Evolutionary conservation across 768 basidiomycete species (phyloP), one percentile per base, ranked within the genome.

Genomic region (Tulasnella sp.): DNA sequence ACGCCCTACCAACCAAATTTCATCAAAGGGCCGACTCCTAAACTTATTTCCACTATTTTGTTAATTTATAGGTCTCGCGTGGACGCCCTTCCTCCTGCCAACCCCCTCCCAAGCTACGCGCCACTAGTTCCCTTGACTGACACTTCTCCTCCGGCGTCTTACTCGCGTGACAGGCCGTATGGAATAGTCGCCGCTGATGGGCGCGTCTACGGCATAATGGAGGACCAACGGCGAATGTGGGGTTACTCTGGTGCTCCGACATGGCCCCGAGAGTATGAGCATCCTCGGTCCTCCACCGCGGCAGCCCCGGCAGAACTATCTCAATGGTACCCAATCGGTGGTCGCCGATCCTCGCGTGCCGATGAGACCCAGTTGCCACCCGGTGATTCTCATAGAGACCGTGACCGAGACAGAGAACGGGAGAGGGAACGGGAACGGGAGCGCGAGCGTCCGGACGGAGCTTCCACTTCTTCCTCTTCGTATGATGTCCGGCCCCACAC

Each of bases 161-260:
- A 56, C 43, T 9, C 9, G 11, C 50, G 50, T 24, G 19, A 53
- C 32, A 32, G 32, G 27, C 55, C 55, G 23, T 38, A 43, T n/a
- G 55, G 55, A 5, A 29, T 56, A 29, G 44, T 56, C n/a, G 55
- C 41, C 24, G 55, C 55, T 13, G 55, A 56, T 21, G 55, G 55
- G 15, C 55, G 55, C 55, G 44, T 56, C 55, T 56, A 56, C 55
- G 55, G 55, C 55, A 43, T 56, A 56, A 56, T 56, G 55, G 55
- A 56, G 55, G 55, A 56, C 44, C 55, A 56, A 56, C 55, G 55
- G 24, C 55, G 55, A 56, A 44, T 56, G 55, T 56, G 55, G 55
- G 19, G 41, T 47, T 56, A 56, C 43, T 47, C 55, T 29, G 27
- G 41, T 43, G 23, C 34, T 42, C 55, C 55, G 55, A 56, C 34